Conservation (phyloP, 169 alveolate genomes). For the Eimeria sp. region DNA sequence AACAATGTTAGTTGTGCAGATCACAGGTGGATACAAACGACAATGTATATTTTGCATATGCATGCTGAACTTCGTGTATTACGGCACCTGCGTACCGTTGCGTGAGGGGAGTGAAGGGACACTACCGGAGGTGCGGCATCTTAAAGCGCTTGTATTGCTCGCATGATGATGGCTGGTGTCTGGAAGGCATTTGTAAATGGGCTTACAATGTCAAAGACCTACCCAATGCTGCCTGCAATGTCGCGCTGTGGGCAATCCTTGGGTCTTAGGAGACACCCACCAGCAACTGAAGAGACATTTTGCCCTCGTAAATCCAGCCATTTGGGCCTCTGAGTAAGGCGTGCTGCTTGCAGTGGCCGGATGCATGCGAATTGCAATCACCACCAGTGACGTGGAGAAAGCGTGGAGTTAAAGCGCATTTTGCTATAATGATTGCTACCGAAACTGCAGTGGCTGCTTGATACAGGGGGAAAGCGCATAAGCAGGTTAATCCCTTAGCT, state of each 20-base stretch:
- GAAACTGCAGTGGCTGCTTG: not conserved
- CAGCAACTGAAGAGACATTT: not conserved
- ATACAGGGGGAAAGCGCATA: not conserved
- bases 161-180: not conserved
- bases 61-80: not conserved
- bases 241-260: not conserved
- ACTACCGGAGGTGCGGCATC: not conserved
- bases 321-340: not conserved
- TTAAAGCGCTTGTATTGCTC: not conserved
- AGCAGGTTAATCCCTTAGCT: not conserved
- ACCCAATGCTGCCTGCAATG: not conserved
- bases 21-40: not conserved
- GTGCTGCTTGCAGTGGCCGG: not conserved
- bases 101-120: not conserved
- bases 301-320: not conserved
- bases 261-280: not conserved
- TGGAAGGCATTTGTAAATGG: not conserved
- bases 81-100: not conserved
- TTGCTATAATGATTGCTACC: not conserved
- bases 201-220: not conserved
- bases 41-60: not conserved
- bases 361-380: not conserved
- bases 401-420: not conserved
- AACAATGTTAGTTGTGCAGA: not conserved
- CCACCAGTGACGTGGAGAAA: not conserved